A percentile compares a stretch with the other conserved stretches of the same genome.
phyloP scores from a whole-genome alignment of 495 filamentous ascomycete genomes.

The Penicillium arizonense region DNA sequence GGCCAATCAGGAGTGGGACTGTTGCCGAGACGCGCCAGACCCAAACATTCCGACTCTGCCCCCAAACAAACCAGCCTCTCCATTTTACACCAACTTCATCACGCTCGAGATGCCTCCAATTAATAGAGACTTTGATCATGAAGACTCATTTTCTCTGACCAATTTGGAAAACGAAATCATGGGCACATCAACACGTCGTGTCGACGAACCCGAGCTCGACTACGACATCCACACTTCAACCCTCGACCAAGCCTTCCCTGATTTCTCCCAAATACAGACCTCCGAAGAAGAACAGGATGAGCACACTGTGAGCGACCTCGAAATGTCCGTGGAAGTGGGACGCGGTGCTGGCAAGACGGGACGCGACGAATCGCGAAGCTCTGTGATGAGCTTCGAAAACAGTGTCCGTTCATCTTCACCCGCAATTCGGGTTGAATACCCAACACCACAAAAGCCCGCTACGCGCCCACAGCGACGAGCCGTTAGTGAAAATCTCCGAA shows the following conservation, averaged over 20 bases:
- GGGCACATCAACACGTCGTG: slow-evolving; percentile 8
- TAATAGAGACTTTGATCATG: background rate
- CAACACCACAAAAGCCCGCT: slow-evolving; percentile 42
- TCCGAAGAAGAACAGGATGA: slow-evolving; percentile 33
- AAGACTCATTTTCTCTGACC: slow-evolving; percentile 7
- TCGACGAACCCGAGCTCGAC: slow-evolving; percentile 38
- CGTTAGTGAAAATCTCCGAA: slow-evolving; percentile 41
- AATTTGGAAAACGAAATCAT: slow-evolving; percentile 9
- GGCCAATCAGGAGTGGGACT: slow-evolving; percentile 5
- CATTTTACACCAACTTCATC: background rate
- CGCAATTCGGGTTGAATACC: slow-evolving; percentile 45
- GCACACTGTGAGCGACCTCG: slow-evolving; percentile 30
- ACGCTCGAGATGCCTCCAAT: slow-evolving; percentile 2
- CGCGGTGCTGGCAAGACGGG: slow-evolving; percentile 36
- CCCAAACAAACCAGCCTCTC: slow-evolving; percentile 11
- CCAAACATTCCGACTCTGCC: slow-evolving; percentile 13
- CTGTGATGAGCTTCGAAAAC: slow-evolving; percentile 47
- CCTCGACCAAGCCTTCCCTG: slow-evolving; percentile 60
- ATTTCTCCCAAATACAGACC: slow-evolving; percentile 49
- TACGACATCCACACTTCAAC: slow-evolving; percentile 61
- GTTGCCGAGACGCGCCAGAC: slow-evolving; percentile 16
- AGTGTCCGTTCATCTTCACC: slow-evolving; percentile 48
- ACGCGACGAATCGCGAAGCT: slow-evolving; percentile 44
- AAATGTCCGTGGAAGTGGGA: slow-evolving; percentile 46
- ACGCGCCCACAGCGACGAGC: slow-evolving; percentile 28